phyloP scores from a whole-genome alignment of 2,329 filamentous ascomycete genomes.

The Leptoxyphium fumago region DNA sequence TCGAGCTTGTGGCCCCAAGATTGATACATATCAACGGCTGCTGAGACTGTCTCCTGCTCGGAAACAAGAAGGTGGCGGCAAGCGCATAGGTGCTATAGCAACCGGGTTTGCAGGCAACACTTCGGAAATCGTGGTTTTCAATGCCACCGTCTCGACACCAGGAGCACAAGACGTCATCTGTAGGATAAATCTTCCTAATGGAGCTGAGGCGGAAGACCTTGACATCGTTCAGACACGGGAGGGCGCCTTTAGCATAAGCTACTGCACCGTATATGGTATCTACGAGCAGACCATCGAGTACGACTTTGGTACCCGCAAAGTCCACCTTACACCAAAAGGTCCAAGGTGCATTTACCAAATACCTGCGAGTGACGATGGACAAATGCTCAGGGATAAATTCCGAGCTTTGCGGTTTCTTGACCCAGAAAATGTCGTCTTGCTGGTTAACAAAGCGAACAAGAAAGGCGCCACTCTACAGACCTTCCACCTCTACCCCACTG shows the following conservation, averaged over 20 bases:
- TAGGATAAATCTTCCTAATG: conserved; percentile 35
- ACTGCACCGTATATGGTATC: conserved; percentile 63
- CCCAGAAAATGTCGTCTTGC: conserved; percentile 35
- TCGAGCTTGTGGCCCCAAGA: conserved; percentile 29
- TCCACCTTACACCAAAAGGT: conserved; percentile 25
- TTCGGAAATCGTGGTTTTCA: conserved; percentile 68
- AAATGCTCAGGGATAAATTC: conserved; percentile 33
- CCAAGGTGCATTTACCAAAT: conserved; percentile 29
- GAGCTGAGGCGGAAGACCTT: conserved; percentile 50
- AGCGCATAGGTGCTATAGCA: conserved; percentile 60
- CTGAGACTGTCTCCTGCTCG: conserved; percentile 41
- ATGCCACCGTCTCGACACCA: conserved; percentile 43
- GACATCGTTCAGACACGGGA: conserved; percentile 51
- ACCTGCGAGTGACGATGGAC: conserved; percentile 9
- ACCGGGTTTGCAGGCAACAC: conserved; percentile 53
- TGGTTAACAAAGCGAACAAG: conserved; percentile 41
- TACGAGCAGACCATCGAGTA: conserved; percentile 48
- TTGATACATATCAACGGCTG: conserved; percentile 46
- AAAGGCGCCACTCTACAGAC: conserved; percentile 41
- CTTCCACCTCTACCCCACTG: conserved; percentile 46
- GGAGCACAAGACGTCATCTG: conserved; percentile 37
- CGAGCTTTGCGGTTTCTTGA: conserved; percentile 42
- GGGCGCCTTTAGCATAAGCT: conserved; percentile 56
- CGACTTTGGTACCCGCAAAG: conserved; percentile 28
- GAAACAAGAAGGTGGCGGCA: conserved; percentile 34